Percentiles rank a stretch among this genome's conserved stretches.
Evolutionary conservation across 2,329 filamentous ascomycete genomes (phyloP).

Genomic region (Zasmidium angulare): DNA sequence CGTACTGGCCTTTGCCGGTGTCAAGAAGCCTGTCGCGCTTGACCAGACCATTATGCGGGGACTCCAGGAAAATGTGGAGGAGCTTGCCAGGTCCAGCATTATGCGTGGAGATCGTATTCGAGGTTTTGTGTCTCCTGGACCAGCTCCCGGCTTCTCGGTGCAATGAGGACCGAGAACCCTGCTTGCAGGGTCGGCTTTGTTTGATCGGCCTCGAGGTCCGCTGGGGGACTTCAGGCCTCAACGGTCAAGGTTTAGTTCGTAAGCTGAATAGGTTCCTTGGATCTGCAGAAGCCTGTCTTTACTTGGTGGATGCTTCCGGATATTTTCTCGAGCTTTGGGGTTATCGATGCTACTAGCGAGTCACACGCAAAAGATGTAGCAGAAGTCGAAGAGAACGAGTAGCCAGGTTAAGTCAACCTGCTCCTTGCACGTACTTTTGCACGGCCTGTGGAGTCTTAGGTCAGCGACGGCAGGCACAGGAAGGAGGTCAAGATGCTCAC

Average conservation of each 20-base stretch:
- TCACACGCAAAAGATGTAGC: not conserved
- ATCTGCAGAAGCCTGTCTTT: conserved; percentile 5
- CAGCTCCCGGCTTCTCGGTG: not conserved
- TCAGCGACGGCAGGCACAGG: not conserved
- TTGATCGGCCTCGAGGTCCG: conserved; percentile 28
- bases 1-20: not conserved
- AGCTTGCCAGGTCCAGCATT: not conserved
- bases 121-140: not conserved
- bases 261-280: conserved; percentile 21
- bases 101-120: not conserved
- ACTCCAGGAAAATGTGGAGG: not conserved
- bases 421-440: conserved; percentile 12
- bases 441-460: conserved; percentile 8
- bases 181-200: conserved; percentile 15
- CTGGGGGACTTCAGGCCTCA: conserved; percentile 42
- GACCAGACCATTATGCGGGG: not conserved
- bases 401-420: not conserved
- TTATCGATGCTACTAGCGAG: not conserved
- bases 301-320: conserved; percentile 9
- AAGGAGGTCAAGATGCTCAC: conserved; percentile 40
- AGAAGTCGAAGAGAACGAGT: not conserved
- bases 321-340: not conserved
- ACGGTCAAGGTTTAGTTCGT: conserved; percentile 39
- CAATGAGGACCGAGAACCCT: not conserved
- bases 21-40: not conserved